Conservation (phyloP, 176 grass and related monocot species). For the Bothriochloa decipiens region DNA sequence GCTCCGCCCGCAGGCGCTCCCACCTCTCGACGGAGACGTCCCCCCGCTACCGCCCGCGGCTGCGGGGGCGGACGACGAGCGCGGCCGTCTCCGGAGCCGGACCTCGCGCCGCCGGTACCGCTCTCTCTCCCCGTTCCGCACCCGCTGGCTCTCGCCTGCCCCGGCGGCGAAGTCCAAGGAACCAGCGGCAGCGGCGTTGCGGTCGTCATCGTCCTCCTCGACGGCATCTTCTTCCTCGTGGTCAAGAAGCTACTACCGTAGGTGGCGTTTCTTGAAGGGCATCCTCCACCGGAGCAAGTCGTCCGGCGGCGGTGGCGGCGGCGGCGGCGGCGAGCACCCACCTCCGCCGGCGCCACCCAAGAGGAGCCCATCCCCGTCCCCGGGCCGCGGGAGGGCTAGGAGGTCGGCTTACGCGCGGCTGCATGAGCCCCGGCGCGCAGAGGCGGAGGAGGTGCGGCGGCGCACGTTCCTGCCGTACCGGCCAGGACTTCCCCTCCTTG, state of each 20-base stretch:
- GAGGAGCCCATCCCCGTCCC: background rate
- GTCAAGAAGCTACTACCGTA: slow-evolving; percentile 39
- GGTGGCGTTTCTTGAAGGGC: slow-evolving; percentile 77
- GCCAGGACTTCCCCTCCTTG: slow-evolving; percentile 55
- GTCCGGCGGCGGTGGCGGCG: slow-evolving; percentile 12
- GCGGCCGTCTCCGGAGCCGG: slow-evolving; percentile 45
- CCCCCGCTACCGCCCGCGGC: background rate
- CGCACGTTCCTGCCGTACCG: slow-evolving; percentile 87
- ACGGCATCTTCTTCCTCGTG: slow-evolving; percentile 18
- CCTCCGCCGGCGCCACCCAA: background rate
- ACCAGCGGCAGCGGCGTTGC: slow-evolving; percentile 30
- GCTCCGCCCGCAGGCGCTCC: slow-evolving; percentile 50
- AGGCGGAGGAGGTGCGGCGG: slow-evolving; percentile 83
- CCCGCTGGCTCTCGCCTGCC: slow-evolving; percentile 33
- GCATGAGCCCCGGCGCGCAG: slow-evolving; percentile 70
- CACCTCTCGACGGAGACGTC: slow-evolving; percentile 13
- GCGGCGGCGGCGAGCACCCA: slow-evolving; percentile 4
- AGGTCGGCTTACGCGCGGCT: slow-evolving; percentile 65
- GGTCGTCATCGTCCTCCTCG: slow-evolving; percentile 47
- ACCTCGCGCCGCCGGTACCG: slow-evolving; percentile 59
- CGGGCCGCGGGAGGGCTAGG: slow-evolving; percentile 5
- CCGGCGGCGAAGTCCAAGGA: background rate
- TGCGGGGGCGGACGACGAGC: slow-evolving; percentile 16
- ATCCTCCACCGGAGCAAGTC: slow-evolving; percentile 70
- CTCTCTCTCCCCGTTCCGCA: slow-evolving; percentile 71